Conservation (phyloP, 78 protist species). For the Planoprotostelium fungivorum region DNA sequence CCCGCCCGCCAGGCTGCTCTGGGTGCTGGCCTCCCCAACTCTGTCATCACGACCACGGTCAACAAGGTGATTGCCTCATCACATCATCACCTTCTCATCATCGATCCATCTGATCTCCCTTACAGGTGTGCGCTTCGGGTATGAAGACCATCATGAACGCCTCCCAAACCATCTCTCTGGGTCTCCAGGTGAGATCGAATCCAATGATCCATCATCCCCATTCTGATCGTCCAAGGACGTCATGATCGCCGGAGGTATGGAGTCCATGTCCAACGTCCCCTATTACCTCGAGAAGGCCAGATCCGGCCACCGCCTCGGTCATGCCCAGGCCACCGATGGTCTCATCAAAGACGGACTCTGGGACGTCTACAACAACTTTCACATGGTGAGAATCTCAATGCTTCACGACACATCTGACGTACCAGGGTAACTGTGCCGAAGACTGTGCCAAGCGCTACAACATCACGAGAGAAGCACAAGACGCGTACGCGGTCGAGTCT, state of each 20-base stretch:
- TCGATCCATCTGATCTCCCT: conserved; percentile 11
- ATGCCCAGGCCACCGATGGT: conserved; percentile 66
- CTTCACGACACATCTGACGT: background rate
- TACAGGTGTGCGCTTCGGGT: conserved; percentile 94
- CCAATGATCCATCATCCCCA: background rate
- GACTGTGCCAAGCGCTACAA: conserved; percentile 61
- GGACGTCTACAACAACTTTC: conserved; percentile 81
- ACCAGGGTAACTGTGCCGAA: conserved; percentile 86
- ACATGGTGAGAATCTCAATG: conserved; percentile 62
- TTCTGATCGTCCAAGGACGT: background rate
- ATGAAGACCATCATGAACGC: conserved; percentile 92
- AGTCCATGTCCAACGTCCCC: conserved; percentile 95
- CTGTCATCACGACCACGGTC: conserved; percentile 46
- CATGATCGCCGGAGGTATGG: conserved; percentile 96
- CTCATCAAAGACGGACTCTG: conserved; percentile 89
- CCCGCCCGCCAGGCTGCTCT: conserved; percentile 90
- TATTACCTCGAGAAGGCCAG: conserved; percentile 72
- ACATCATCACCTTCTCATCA: background rate
- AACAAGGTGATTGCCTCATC: conserved; percentile 43
- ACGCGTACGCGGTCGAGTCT: conserved; percentile 79
- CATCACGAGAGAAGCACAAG: conserved; percentile 88
- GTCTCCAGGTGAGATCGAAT: conserved; percentile 22
- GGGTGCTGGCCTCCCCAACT: conserved; percentile 67
- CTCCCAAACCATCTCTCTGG: conserved; percentile 81
- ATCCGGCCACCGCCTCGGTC: conserved; percentile 75